These are phyloP conservation scores for Capsella rubella DNA, from an alignment of 441 rosid genomes.

Conservation along the genomic window DNA sequence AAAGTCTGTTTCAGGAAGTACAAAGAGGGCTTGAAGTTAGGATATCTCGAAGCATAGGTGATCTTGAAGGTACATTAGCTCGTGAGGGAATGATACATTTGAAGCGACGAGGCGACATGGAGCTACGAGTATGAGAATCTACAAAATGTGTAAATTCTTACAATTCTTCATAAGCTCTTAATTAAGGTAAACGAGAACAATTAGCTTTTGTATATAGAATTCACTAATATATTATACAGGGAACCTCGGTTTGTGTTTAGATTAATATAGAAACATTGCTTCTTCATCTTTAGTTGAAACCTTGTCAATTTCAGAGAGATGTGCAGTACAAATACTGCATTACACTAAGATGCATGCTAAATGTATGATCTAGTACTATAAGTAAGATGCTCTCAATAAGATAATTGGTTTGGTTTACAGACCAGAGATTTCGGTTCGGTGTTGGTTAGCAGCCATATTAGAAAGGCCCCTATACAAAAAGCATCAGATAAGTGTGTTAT, in stretches of 20 bases:
- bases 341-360: not conserved
- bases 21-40: slow-evolving; percentile 92
- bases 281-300: slow-evolving; percentile 4
- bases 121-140: slow-evolving; percentile 31
- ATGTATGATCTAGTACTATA: not conserved
- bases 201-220: slow-evolving; percentile 28
- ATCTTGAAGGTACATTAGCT: slow-evolving; percentile 85
- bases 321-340: not conserved
- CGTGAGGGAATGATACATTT: slow-evolving; percentile 77
- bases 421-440: not conserved
- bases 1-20: slow-evolving; percentile 72
- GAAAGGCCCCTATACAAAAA: not conserved
- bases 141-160: slow-evolving; percentile 14
- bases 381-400: not conserved
- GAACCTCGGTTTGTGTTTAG: not conserved
- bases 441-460: slow-evolving; percentile 13
- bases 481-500: not conserved
- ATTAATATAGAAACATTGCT: not conserved
- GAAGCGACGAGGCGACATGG: slow-evolving; percentile 47
- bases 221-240: slow-evolving; percentile 28
- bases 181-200: slow-evolving; percentile 14
- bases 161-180: slow-evolving; percentile 22
- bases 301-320: not conserved
- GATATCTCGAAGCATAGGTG: slow-evolving; percentile 83
- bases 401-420: slow-evolving; percentile 22